phyloP scores from a whole-genome alignment of 1,284 basidiomycete species.

The Pisolithus thermaeus region DNA sequence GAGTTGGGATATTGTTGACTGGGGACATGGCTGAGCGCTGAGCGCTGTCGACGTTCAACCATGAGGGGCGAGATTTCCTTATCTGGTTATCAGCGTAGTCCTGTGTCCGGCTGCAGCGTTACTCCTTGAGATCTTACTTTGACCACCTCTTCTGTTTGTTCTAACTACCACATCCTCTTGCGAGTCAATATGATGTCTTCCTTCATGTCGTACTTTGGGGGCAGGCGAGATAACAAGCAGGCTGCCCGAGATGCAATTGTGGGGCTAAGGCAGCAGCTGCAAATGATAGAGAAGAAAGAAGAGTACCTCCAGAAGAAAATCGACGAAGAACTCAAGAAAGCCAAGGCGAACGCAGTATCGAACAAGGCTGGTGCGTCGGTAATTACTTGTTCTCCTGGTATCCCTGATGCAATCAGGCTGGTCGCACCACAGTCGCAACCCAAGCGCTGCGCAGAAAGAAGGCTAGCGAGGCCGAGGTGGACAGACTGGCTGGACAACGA shows the following conservation, averaged over 20 bases:
- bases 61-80: constrained; percentile 9
- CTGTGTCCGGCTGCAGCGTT: constrained; percentile 5
- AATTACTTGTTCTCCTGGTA: constrained; percentile 6
- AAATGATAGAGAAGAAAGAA: constrained; percentile 99
- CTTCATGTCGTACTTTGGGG: constrained; percentile 83
- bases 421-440: constrained; percentile 45
- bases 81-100: constrained; percentile 12
- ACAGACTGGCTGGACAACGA: constrained; percentile 81
- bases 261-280: constrained; percentile 77
- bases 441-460: constrained; percentile 96
- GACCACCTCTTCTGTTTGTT: constrained; percentile 1
- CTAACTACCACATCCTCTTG: constrained; percentile 4
- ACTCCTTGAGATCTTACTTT: constrained; percentile 1
- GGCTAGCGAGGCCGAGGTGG: constrained; percentile 83
- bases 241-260: constrained; percentile 85
- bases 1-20: not conserved
- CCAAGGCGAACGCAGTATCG: constrained; percentile 86
- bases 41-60: too few species aligned
- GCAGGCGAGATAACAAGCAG: constrained; percentile 73
- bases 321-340: constrained; percentile 90
- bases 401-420: constrained; percentile 6
- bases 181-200: constrained; percentile 65
- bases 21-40: not conserved
- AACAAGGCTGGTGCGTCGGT: constrained; percentile 83
- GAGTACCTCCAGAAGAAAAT: constrained; percentile 96